A percentile compares a stretch with the other conserved stretches of the same genome.
Conservation (phyloP, 495 filamentous ascomycete genomes). For the Penicillium ucsense region DNA sequence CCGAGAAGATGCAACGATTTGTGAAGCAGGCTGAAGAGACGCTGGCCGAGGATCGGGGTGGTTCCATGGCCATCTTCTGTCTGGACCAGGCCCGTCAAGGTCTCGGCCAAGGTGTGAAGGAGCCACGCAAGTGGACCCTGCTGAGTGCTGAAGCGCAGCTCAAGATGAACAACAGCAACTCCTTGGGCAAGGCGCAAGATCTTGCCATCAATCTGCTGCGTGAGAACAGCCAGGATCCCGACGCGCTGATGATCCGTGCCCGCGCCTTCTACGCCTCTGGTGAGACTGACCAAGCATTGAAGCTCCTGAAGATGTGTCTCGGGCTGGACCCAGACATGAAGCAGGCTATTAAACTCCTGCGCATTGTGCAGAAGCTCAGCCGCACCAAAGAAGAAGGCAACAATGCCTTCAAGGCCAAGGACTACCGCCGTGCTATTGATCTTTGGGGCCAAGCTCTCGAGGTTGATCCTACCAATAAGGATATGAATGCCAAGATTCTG, state of each 20-base stretch:
- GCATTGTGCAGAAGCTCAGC: constrained; percentile 82
- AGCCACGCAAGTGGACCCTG: constrained; percentile 86
- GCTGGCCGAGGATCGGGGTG: constrained; percentile 56
- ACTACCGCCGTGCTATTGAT: constrained; percentile 69
- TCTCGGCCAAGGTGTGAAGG: constrained; percentile 60
- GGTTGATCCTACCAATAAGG: constrained; percentile 83
- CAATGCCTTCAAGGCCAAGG: constrained; percentile 72
- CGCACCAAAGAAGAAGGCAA: constrained; percentile 94
- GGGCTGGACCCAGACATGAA: constrained; percentile 88
- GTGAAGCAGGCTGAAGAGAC: constrained; percentile 71
- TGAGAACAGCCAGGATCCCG: constrained; percentile 81
- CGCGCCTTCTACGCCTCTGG: constrained; percentile 81
- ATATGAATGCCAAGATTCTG: constrained; percentile 85
- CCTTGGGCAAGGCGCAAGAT: constrained; percentile 83
- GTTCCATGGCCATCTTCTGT: constrained; percentile 86
- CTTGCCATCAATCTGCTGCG: constrained; percentile 80
- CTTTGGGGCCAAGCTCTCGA: constrained; percentile 76
- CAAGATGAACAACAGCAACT: constrained; percentile 84
- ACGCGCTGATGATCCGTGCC: constrained; percentile 84
- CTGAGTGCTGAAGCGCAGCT: constrained; percentile 91
- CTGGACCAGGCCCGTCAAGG: constrained; percentile 79
- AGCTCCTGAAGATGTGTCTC: constrained; percentile 82
- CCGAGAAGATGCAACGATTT: constrained; percentile 75
- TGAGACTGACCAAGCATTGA: constrained; percentile 90
- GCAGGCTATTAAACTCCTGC: constrained; percentile 70